These are phyloP conservation scores for Nepenthes gracilis DNA, from an alignment of 148 eudicot genomes.

Conservation along the genomic window DNA sequence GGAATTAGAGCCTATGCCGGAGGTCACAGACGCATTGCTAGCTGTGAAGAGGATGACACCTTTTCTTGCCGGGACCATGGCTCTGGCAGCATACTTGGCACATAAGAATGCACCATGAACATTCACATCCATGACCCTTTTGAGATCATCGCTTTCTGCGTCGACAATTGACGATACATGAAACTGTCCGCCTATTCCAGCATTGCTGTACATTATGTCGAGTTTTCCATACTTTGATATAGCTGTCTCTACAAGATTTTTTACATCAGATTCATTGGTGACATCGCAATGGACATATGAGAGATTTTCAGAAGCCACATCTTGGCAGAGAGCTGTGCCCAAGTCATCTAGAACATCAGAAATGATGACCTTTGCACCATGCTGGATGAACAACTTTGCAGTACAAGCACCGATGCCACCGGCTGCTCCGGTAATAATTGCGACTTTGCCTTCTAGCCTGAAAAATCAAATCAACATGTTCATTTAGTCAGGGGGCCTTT, in stretches of 20 bases:
- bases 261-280: conserved; percentile 6
- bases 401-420: too few relatives aligned
- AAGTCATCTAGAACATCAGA: too few relatives aligned
- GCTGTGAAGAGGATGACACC: conserved; percentile 23
- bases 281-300: conserved; percentile 20
- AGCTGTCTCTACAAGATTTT: background rate
- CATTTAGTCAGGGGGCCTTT: too few relatives aligned
- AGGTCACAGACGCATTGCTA: conserved; percentile 10
- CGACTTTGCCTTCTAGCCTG: too few relatives aligned
- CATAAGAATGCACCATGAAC: conserved; percentile 18
- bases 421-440: too few relatives aligned
- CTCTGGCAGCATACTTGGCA: conserved; percentile 24
- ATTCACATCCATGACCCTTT: conserved; percentile 19
- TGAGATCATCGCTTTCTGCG: conserved; percentile 15
- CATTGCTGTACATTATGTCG: conserved; percentile 33
- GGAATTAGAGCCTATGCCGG: background rate
- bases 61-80: conserved; percentile 18
- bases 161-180: conserved; percentile 4
- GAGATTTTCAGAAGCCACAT: background rate
- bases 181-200: conserved; percentile 21
- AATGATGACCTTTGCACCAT: too few relatives aligned
- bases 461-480: too few relatives aligned
- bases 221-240: conserved; percentile 8
- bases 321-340: conserved; percentile 1
- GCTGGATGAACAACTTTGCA: too few relatives aligned